These are phyloP conservation scores for Solanum piurae DNA, from an alignment of 257 asterid species.

Conservation along the genomic window DNA sequence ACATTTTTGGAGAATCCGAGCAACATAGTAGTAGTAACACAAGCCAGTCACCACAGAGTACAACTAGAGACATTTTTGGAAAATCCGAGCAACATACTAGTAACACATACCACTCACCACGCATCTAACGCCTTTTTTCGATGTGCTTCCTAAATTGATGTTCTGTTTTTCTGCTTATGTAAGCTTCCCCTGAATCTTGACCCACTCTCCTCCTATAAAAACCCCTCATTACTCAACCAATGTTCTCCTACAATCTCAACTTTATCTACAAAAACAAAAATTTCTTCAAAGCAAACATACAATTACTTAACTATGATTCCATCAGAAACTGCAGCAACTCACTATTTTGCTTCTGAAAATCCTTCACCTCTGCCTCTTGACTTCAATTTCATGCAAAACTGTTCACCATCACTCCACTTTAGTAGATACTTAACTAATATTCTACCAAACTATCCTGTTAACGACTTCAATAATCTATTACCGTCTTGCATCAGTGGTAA, in stretches of 20 bases:
- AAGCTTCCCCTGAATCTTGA: conserved; percentile 28
- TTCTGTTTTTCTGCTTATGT: conserved; percentile 27
- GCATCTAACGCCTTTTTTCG: conserved; percentile 21
- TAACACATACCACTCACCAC: not conserved
- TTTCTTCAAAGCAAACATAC: not conserved
- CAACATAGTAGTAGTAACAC: not conserved
- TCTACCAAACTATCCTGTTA: conserved; percentile 19
- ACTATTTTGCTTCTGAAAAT: conserved; percentile 33
- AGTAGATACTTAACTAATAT: conserved; percentile 21
- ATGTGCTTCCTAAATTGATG: conserved; percentile 14
- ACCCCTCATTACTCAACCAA: conserved; percentile 32
- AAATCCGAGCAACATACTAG: too few relatives aligned
- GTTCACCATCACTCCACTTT: conserved; percentile 29
- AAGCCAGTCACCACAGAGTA: too few relatives aligned
- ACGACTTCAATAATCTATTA: conserved; percentile 18
- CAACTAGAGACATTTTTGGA: too few relatives aligned
- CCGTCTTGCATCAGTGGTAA: conserved; percentile 38
- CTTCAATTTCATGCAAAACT: conserved; percentile 30
- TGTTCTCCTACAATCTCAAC: conserved; percentile 15
- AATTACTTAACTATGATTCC: conserved; percentile 33
- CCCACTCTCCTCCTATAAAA: conserved; percentile 52
- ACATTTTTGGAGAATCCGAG: not conserved
- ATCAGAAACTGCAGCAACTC: conserved; percentile 39
- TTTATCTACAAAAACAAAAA: not conserved
- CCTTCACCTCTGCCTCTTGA: conserved; percentile 29